A percentile compares a stretch with the other conserved stretches of the same genome.
phyloP scores from a whole-genome alignment of 2,329 filamentous ascomycete genomes.

The Aspergillus neoniger region DNA sequence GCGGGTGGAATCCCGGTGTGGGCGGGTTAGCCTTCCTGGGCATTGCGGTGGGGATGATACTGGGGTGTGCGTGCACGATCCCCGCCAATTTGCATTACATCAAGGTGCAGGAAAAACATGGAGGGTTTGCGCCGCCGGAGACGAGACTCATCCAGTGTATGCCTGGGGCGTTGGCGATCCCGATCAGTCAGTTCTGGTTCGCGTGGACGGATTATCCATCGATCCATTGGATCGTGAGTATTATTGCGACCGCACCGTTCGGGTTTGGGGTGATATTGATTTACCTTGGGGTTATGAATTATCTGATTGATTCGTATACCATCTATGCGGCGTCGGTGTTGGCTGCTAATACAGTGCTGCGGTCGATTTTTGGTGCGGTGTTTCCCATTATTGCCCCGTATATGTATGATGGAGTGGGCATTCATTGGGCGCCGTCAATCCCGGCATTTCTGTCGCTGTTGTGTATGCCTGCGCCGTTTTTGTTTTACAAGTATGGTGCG shows the following conservation, averaged over 20 bases:
- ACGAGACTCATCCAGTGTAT: not conserved
- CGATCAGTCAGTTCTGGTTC: slow-evolving; percentile 8
- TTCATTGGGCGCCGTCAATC: slow-evolving; percentile 7
- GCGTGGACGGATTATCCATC: slow-evolving; percentile 2
- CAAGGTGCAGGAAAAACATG: not conserved
- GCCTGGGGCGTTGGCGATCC: slow-evolving; percentile 1
- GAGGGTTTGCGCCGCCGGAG: not conserved
- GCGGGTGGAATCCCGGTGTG: slow-evolving; percentile 3
- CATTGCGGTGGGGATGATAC: not conserved
- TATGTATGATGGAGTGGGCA: not conserved
- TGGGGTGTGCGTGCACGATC: not conserved
- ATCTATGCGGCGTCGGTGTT: slow-evolving; percentile 8
- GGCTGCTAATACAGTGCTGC: slow-evolving; percentile 2
- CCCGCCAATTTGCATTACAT: slow-evolving; percentile 2
- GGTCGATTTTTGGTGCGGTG: not conserved
- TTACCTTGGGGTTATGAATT: not conserved
- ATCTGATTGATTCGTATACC: slow-evolving; percentile 7
- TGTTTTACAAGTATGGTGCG: slow-evolving; percentile 1
- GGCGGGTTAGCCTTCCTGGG: slow-evolving; percentile 4
- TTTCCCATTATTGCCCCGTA: slow-evolving; percentile 2
- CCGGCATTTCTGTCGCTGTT: not conserved
- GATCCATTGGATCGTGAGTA: slow-evolving; percentile 4
- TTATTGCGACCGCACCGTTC: slow-evolving; percentile 3
- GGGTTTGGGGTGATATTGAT: slow-evolving; percentile 5
- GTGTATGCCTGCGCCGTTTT: slow-evolving; percentile 7